A percentile compares a stretch with the other conserved stretches of the same genome.
Evolutionary conservation across 768 basidiomycete species (phyloP).

Genomic region (Trametes cingulata): DNA sequence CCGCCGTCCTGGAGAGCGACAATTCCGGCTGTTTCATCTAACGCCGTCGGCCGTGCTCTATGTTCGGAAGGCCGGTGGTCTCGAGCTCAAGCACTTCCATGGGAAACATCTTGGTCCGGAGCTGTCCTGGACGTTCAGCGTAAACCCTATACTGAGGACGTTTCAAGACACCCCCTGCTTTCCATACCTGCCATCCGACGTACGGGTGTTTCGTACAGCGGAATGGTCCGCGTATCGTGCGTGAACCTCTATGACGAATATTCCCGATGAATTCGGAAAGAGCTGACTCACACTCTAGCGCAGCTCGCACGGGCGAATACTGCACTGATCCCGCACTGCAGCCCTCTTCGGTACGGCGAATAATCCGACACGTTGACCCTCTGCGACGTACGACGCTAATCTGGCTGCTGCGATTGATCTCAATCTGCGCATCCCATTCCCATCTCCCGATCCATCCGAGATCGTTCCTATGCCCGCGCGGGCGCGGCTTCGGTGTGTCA

Average conservation of each 20-base stretch:
- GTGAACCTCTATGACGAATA: neutral
- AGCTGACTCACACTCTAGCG: neutral
- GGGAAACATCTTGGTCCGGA: neutral
- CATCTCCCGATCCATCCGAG: conserved; percentile 18
- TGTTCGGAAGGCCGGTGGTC: no score
- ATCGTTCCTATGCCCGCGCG: neutral
- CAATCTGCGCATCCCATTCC: neutral
- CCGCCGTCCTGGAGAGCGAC: neutral
- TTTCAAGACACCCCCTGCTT: neutral
- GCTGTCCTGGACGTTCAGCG: neutral
- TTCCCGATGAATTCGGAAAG: neutral
- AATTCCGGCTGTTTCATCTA: no score
- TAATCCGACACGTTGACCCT: neutral
- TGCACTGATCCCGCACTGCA: neutral
- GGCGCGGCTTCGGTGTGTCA: conserved; percentile 4
- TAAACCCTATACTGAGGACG: neutral
- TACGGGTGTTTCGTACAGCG: neutral
- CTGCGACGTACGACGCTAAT: conserved; percentile 1
- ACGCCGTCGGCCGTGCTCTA: no score
- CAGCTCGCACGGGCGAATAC: neutral
- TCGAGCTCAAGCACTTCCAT: no score
- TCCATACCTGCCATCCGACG: neutral
- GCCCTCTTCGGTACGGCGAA: neutral
- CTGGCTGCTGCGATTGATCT: neutral
- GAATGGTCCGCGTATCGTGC: neutral